Evolutionary conservation across 2,329 filamentous ascomycete genomes (phyloP).

Genomic region (Aureobasidium sp.): DNA sequence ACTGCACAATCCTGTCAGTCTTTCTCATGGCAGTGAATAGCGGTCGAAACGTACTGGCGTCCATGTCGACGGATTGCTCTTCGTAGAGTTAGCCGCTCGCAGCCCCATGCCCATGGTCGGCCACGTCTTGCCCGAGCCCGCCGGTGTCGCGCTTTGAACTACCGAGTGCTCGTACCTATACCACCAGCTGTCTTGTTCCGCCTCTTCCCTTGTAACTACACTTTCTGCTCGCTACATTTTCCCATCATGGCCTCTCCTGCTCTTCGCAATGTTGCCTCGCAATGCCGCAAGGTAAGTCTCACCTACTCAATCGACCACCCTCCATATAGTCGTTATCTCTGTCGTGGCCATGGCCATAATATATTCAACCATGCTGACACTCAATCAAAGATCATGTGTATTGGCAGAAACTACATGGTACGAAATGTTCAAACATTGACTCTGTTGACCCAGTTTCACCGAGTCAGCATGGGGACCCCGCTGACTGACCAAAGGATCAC

Average conservation of each 20-base stretch:
- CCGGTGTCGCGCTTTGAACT: background rate
- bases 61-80: background rate
- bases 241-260: constrained; percentile 22
- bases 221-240: background rate
- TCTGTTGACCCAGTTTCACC: background rate
- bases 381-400: constrained; percentile 65
- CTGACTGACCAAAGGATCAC: constrained; percentile 53
- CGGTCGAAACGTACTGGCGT: background rate
- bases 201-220: background rate
- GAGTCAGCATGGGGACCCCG: background rate
- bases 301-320: background rate
- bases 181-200: background rate
- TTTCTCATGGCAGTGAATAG: background rate
- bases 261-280: constrained; percentile 5
- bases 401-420: constrained; percentile 83
- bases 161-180: background rate
- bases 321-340: background rate
- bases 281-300: constrained; percentile 38
- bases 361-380: background rate
- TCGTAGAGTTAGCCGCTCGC: background rate
- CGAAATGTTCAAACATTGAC: background rate
- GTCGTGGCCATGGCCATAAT: background rate
- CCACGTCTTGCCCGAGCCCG: background rate
- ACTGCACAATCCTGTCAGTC: constrained; percentile 32
- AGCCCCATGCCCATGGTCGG: background rate